These are phyloP conservation scores for Paramecium octaurelia DNA, from an alignment of 73 alveolate genomes.

Conservation along the genomic window DNA sequence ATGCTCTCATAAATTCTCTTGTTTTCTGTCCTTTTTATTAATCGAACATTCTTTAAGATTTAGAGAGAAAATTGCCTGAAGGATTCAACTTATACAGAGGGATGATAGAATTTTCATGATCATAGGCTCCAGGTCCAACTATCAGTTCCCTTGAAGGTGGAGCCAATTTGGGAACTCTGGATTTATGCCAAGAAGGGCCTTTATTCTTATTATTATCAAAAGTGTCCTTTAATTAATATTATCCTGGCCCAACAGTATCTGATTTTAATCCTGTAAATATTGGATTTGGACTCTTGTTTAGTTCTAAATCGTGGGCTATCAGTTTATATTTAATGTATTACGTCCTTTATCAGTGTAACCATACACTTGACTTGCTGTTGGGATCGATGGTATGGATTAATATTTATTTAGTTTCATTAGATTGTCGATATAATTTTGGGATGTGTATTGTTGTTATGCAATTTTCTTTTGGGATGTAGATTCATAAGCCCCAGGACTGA, in stretches of 20 bases:
- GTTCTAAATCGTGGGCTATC: not conserved
- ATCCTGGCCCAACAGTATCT: slow-evolving; percentile 45
- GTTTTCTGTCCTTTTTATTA: not conserved
- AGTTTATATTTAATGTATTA: not conserved
- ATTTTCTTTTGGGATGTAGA: not conserved
- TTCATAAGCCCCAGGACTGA: slow-evolving; percentile 50
- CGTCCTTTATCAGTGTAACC: slow-evolving; percentile 49
- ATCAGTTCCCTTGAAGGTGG: not conserved
- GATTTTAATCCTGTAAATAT: not conserved
- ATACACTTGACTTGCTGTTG: not conserved
- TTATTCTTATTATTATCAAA: slow-evolving; percentile 28
- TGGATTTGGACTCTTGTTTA: not conserved
- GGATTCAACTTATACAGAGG: slow-evolving; percentile 51
- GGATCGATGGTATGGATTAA: slow-evolving; percentile 22
- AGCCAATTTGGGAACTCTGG: slow-evolving; percentile 35
- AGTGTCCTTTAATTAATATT: slow-evolving; percentile 14
- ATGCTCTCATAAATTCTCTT: slow-evolving; percentile 15
- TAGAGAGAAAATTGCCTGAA: slow-evolving; percentile 41
- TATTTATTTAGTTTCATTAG: slow-evolving; percentile 15
- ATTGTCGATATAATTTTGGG: not conserved
- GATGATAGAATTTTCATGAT: not conserved
- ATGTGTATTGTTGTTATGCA: slow-evolving; percentile 1
- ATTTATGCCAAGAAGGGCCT: slow-evolving; percentile 50
- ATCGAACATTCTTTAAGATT: slow-evolving; percentile 58
- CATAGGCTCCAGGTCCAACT: slow-evolving; percentile 64